Conservation (phyloP, 495 filamentous ascomycete species). For the Penicillium pancosmium region DNA sequence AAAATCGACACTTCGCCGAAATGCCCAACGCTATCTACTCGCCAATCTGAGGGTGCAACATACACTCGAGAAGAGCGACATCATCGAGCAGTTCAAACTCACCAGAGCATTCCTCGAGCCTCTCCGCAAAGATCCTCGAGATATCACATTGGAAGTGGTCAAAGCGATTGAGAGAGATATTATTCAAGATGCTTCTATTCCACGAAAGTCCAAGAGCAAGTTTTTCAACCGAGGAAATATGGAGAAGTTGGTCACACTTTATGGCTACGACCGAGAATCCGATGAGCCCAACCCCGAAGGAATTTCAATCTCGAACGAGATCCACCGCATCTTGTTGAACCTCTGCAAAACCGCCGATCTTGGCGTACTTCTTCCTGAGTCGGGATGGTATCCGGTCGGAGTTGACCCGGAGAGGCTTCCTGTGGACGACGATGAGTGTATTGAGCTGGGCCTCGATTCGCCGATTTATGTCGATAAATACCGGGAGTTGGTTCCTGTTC, state of each 20-base stretch:
- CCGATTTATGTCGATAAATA: constrained; percentile 67
- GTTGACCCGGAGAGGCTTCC: constrained; percentile 54
- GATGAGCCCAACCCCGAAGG: constrained; percentile 39
- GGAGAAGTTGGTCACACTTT: constrained; percentile 69
- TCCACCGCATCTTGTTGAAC: constrained; percentile 71
- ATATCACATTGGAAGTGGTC: constrained; percentile 68
- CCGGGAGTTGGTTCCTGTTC: constrained; percentile 65
- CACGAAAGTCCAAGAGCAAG: constrained; percentile 68
- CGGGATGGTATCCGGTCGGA: constrained; percentile 74
- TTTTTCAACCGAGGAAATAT: constrained; percentile 73
- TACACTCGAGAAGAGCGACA: constrained; percentile 68
- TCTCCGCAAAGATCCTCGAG: constrained; percentile 71
- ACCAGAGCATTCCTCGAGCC: constrained; percentile 68
- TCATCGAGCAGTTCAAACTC: constrained; percentile 73
- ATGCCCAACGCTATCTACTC: constrained; percentile 75
- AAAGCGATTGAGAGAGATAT: constrained; percentile 64
- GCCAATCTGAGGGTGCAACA: constrained; percentile 72
- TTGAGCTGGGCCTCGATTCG: constrained; percentile 71
- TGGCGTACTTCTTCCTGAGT: constrained; percentile 68
- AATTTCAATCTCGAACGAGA: constrained; percentile 55
- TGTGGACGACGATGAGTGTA: constrained; percentile 47
- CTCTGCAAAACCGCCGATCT: constrained; percentile 71
- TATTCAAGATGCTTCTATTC: constrained; percentile 68
- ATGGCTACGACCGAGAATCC: constrained; percentile 57
- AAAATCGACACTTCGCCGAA: constrained; percentile 72